Evolutionary conservation across 2,329 filamentous ascomycete genomes (phyloP).

Genomic region (Aciculosporium take): DNA sequence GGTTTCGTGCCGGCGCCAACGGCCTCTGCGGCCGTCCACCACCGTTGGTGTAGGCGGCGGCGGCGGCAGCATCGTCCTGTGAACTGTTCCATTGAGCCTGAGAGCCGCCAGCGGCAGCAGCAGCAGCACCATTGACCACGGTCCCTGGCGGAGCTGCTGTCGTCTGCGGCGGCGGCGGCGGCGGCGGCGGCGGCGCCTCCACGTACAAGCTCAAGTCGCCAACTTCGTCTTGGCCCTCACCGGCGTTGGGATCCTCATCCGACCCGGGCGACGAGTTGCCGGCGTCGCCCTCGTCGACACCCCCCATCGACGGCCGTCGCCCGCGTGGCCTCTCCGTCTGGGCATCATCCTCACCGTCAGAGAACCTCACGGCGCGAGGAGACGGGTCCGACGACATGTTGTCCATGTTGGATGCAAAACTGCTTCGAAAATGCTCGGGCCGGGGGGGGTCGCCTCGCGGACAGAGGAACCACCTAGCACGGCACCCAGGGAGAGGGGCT

Average conservation of each 20-base stretch:
- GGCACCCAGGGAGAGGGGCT: constrained; percentile 4
- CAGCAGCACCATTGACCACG: constrained; percentile 24
- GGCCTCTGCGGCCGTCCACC: constrained; percentile 47
- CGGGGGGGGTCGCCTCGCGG: background rate
- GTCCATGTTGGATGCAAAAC: background rate
- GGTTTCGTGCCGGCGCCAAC: constrained; percentile 54
- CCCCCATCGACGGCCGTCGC: constrained; percentile 18
- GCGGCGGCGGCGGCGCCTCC: constrained; percentile 22
- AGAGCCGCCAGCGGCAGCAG: too few species aligned
- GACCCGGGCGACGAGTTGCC: constrained; percentile 15
- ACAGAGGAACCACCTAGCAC: constrained; percentile 1
- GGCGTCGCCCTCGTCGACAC: constrained; percentile 13
- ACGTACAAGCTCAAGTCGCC: constrained; percentile 29
- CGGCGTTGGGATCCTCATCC: constrained; percentile 28
- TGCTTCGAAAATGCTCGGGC: background rate
- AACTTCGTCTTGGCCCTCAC: constrained; percentile 36
- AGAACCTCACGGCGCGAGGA: constrained; percentile 43
- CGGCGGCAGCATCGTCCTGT: constrained; percentile 15
- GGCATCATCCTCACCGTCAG: constrained; percentile 30
- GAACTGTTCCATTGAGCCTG: constrained; percentile 25
- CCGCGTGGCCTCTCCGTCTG: constrained; percentile 28
- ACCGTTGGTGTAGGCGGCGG: constrained; percentile 17
- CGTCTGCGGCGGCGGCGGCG: constrained; percentile 20
- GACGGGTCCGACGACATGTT: constrained; percentile 33
- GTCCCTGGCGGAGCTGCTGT: constrained; percentile 27